Evolutionary conservation across 2,329 filamentous ascomycete genomes (phyloP).

Genomic region (Paecilomyces sp.): DNA sequence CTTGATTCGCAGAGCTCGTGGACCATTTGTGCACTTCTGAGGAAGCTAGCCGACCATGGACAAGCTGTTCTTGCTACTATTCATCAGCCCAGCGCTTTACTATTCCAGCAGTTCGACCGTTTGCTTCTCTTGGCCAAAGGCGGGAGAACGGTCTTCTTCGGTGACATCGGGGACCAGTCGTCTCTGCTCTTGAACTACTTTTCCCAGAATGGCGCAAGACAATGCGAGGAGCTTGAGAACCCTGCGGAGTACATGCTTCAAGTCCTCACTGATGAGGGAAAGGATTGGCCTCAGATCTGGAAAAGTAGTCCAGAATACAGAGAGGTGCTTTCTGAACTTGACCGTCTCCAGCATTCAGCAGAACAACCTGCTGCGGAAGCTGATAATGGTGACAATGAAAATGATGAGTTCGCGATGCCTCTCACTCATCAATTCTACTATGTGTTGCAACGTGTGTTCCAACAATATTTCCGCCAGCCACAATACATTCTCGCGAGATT

Average conservation of each 20-base stretch:
- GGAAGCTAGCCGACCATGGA: conserved; percentile 81
- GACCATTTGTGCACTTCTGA: conserved; percentile 80
- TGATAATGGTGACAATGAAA: conserved; percentile 53
- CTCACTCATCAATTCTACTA: conserved; percentile 61
- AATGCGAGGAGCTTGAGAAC: conserved; percentile 57
- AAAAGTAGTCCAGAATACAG: conserved; percentile 51
- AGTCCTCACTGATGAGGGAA: conserved; percentile 55
- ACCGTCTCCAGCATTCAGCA: conserved; percentile 34
- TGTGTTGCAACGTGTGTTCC: conserved; percentile 68
- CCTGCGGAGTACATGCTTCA: conserved; percentile 70
- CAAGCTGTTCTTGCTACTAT: conserved; percentile 96
- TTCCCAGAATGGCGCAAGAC: conserved; percentile 54
- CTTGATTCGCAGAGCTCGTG: conserved; percentile 89
- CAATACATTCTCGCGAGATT: conserved; percentile 83
- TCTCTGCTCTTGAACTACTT: conserved; percentile 56
- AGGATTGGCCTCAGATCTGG: conserved; percentile 60
- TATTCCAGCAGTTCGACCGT: conserved; percentile 78
- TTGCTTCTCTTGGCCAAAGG: conserved; percentile 58
- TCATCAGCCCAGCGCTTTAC: conserved; percentile 90
- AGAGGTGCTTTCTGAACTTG: conserved; percentile 47
- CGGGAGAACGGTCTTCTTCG: conserved; percentile 63
- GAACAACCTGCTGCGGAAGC: conserved; percentile 35
- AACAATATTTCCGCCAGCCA: conserved; percentile 88
- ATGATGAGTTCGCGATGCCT: conserved; percentile 79
- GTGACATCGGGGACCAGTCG: conserved; percentile 56